Conservation (phyloP, 2,329 filamentous ascomycete species). For the Hyphodiscus sp. region DNA sequence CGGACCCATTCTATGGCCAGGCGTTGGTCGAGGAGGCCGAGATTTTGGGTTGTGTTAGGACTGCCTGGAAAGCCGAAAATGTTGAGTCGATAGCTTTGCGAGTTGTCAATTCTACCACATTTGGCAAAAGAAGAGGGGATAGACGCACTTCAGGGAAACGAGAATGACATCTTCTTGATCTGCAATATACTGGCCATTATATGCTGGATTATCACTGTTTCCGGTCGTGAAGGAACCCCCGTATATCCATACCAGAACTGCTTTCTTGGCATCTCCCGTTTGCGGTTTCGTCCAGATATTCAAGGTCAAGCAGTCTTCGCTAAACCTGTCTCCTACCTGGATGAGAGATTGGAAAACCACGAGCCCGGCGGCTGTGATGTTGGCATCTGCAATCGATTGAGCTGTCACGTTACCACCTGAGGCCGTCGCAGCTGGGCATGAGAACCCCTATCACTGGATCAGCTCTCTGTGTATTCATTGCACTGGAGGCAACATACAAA, state of each 20-base stretch:
- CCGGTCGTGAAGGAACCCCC: constrained; percentile 37
- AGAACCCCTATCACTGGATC: constrained; percentile 2
- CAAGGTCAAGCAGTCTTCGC: constrained; percentile 34
- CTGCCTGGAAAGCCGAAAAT: constrained; percentile 35
- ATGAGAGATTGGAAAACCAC: not conserved
- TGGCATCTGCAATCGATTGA: not conserved
- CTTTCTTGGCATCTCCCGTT: constrained; percentile 29
- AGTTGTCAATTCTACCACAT: constrained; percentile 8
- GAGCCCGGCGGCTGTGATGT: not conserved
- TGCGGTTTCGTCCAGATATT: constrained; percentile 31
- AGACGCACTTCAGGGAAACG: constrained; percentile 40
- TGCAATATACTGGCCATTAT: constrained; percentile 38
- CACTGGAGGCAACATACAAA: constrained; percentile 6
- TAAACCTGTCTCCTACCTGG: not conserved
- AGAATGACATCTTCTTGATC: constrained; percentile 38
- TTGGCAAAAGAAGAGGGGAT: not conserved
- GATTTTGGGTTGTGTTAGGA: constrained; percentile 36
- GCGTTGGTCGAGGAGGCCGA: constrained; percentile 58
- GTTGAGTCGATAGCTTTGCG: constrained; percentile 31
- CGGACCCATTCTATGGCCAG: constrained; percentile 53
- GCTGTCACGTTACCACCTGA: not conserved
- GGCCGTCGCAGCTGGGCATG: constrained; percentile 1
- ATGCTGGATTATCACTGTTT: constrained; percentile 33
- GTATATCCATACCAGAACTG: constrained; percentile 39
- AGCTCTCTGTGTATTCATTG: not conserved